Evolutionary conservation across 257 asterid genomes (phyloP).

Genomic region (Osmanthus fragrans): DNA sequence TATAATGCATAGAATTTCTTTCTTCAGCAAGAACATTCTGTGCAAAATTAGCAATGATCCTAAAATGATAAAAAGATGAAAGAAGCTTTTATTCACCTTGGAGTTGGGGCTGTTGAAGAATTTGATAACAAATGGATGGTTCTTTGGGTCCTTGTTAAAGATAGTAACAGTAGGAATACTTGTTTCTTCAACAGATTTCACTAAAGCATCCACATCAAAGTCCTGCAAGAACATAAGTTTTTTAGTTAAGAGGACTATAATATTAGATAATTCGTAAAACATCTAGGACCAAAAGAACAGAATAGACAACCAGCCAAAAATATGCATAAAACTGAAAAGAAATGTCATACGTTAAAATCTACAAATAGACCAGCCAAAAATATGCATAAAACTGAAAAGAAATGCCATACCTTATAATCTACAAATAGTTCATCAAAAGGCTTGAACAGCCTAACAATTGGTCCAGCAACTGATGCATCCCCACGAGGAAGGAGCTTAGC

Average conservation of each 20-base stretch:
- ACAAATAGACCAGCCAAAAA: conserved; percentile 44
- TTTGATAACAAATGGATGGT: conserved; percentile 76
- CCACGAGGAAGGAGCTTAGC: conserved; percentile 87
- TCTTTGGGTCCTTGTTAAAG: conserved; percentile 75
- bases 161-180: conserved; percentile 76
- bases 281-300: conserved; percentile 2
- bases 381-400: neutral
- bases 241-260: conserved; percentile 20
- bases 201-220: conserved; percentile 76
- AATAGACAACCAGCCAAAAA: conserved; percentile 1
- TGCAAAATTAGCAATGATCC: neutral
- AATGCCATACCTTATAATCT: conserved; percentile 60
- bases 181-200: conserved; percentile 69
- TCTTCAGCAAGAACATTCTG: neutral
- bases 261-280: conserved; percentile 2
- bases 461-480: conserved; percentile 71
- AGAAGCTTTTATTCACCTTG: conserved; percentile 50
- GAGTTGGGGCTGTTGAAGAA: conserved; percentile 60
- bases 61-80: neutral
- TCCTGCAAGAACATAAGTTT: conserved; percentile 52
- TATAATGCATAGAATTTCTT: neutral
- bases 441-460: conserved; percentile 80
- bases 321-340: neutral
- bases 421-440: conserved; percentile 91
- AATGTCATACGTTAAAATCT: conserved; percentile 60